phyloP scores from a whole-genome alignment of 805 yeast genomes.

The Diddensiella santjacobensis region DNA sequence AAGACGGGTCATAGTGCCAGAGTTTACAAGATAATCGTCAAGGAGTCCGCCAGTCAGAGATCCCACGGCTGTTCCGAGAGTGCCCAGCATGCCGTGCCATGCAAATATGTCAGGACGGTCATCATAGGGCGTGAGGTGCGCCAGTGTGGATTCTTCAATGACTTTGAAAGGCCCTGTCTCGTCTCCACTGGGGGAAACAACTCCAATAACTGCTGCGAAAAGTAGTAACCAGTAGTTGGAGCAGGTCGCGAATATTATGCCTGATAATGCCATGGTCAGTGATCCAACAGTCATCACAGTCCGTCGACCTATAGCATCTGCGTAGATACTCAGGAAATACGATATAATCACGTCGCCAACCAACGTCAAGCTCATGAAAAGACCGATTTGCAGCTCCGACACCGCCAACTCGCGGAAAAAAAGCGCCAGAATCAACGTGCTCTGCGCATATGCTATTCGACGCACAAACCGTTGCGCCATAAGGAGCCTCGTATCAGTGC shows the following conservation, averaged over 20 bases:
- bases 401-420: slow-evolving; percentile 55
- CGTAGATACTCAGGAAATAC: slow-evolving; percentile 68
- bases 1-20: slow-evolving; percentile 31
- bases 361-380: slow-evolving; percentile 77
- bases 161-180: slow-evolving; percentile 90
- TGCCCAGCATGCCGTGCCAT: slow-evolving; percentile 62
- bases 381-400: slow-evolving; percentile 58
- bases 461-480: slow-evolving; percentile 69
- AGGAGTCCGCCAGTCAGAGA: slow-evolving; percentile 58
- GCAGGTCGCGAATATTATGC: slow-evolving; percentile 56
- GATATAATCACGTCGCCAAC: slow-evolving; percentile 76
- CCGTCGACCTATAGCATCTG: slow-evolving; percentile 67
- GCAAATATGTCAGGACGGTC: slow-evolving; percentile 70
- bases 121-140: slow-evolving; percentile 54
- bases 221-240: slow-evolving; percentile 54
- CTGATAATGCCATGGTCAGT: slow-evolving; percentile 63
- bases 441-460: slow-evolving; percentile 69
- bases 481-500: slow-evolving; percentile 57
- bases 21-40: slow-evolving; percentile 44
- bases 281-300: slow-evolving; percentile 61
- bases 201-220: slow-evolving; percentile 75
- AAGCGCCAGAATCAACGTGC: slow-evolving; percentile 73
- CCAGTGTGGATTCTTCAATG: slow-evolving; percentile 77
- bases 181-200: slow-evolving; percentile 83
- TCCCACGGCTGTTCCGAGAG: slow-evolving; percentile 74